These are phyloP conservation scores for Starmerella asiatica DNA, from an alignment of 805 yeast species.

Conservation along the genomic window DNA sequence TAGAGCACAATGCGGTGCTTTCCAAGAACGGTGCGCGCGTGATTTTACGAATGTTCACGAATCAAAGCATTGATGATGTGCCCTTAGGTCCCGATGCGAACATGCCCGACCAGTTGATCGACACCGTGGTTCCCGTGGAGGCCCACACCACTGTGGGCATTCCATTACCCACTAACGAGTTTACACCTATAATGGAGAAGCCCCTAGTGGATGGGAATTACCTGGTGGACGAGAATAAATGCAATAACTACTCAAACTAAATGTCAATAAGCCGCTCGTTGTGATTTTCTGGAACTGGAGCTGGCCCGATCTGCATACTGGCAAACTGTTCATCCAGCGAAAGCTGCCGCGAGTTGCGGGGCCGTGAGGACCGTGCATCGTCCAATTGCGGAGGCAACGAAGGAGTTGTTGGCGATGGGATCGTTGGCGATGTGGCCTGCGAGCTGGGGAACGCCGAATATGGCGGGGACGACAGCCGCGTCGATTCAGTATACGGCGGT, in stretches of 20 bases:
- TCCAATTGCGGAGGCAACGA: too few species aligned
- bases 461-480: too few species aligned
- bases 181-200: background rate
- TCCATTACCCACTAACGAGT: background rate
- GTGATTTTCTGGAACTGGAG: constrained; percentile 10
- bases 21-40: constrained; percentile 77
- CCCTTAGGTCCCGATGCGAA: constrained; percentile 29
- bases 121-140: constrained; percentile 13
- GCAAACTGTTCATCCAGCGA: constrained; percentile 11
- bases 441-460: too few species aligned
- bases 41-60: constrained; percentile 49
- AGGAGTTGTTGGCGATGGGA: too few species aligned
- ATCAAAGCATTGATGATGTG: constrained; percentile 35
- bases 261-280: constrained; percentile 20
- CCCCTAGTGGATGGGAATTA: background rate
- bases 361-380: too few species aligned
- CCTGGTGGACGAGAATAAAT: background rate
- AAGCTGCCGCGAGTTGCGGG: background rate
- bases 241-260: constrained; percentile 3
- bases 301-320: constrained; percentile 1
- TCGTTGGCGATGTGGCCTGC: too few species aligned
- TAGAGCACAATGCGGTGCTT: constrained; percentile 66
- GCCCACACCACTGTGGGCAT: constrained; percentile 1
- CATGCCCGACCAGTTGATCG: constrained; percentile 12
- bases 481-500: too few species aligned